Evolutionary conservation across 768 basidiomycete genomes (phyloP).

Genomic region (Tylopilus sp.): DNA sequence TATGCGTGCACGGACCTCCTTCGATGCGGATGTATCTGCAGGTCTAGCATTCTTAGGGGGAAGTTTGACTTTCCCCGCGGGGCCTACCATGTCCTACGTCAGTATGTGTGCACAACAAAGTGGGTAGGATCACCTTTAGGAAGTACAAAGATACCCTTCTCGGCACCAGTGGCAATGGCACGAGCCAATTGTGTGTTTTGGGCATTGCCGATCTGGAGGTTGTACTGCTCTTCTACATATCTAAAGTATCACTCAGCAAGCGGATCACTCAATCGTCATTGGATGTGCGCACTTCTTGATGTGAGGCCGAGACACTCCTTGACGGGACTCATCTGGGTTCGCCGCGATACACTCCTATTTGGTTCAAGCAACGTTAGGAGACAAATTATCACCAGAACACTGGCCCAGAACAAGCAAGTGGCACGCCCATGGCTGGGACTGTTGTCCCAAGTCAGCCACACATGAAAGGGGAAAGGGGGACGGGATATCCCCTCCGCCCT

Average conservation of each 20-base stretch:
- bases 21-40: slow-evolving; percentile 49
- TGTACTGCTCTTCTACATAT: slow-evolving; percentile 82
- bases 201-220: slow-evolving; percentile 72
- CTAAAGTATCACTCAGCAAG: slow-evolving; percentile 38
- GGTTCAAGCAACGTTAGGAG: slow-evolving; percentile 20
- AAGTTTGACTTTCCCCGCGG: slow-evolving; percentile 61
- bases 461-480: slow-evolving; percentile 6
- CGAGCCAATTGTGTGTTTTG: slow-evolving; percentile 76
- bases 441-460: slow-evolving; percentile 13
- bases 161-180: slow-evolving; percentile 77
- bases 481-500: slow-evolving; percentile 37
- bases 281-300: slow-evolving; percentile 80
- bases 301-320: slow-evolving; percentile 83
- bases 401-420: slow-evolving; percentile 5
- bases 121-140: slow-evolving; percentile 68
- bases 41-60: slow-evolving; percentile 55
- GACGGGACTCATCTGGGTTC: slow-evolving; percentile 71
- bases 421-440: background rate
- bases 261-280: slow-evolving; percentile 7
- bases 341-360: slow-evolving; percentile 78
- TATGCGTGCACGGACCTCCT: slow-evolving; percentile 46
- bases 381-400: slow-evolving; percentile 6
- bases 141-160: slow-evolving; percentile 78
- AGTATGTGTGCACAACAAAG: slow-evolving; percentile 1
- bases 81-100: slow-evolving; percentile 27